phyloP scores from a whole-genome alignment of 2,329 filamentous ascomycete genomes.

The Trichoderma sp. region DNA sequence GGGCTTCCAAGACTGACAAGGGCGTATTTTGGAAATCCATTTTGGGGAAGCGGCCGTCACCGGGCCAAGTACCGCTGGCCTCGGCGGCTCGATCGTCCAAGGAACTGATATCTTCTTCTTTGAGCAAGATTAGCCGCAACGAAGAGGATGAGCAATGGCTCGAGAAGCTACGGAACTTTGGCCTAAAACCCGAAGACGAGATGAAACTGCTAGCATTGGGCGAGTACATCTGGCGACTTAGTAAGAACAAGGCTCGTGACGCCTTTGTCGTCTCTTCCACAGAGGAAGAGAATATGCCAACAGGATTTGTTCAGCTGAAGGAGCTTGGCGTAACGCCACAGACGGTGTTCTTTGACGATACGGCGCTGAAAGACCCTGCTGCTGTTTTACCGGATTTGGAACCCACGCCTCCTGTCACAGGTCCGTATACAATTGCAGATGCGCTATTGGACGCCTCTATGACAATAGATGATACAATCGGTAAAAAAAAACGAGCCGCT shows the following conservation, averaged over 20 bases:
- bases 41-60: conserved; percentile 64
- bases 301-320: conserved; percentile 68
- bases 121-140: conserved; percentile 71
- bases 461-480: conserved; percentile 72
- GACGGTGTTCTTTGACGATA: conserved; percentile 90
- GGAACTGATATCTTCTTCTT: conserved; percentile 59
- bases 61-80: conserved; percentile 64
- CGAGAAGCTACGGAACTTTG: conserved; percentile 79
- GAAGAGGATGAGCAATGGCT: conserved; percentile 96
- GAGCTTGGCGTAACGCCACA: conserved; percentile 79
- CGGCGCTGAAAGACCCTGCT: conserved; percentile 53
- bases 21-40: conserved; percentile 87
- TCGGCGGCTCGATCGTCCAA: conserved; percentile 59
- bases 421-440: conserved; percentile 81
- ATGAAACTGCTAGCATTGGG: conserved; percentile 82
- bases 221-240: conserved; percentile 89
- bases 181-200: conserved; percentile 82
- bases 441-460: conserved; percentile 90
- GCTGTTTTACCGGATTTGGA: conserved; percentile 42
- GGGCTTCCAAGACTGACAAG: conserved; percentile 80
- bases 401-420: conserved; percentile 37
- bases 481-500: conserved; percentile 56
- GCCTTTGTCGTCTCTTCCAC: conserved; percentile 33
- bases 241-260: conserved; percentile 68
- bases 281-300: conserved; percentile 41